Percentiles rank a stretch among this genome's conserved stretches.
Conservation (phyloP, 495 filamentous ascomycete genomes). For the Darksidea phi region DNA sequence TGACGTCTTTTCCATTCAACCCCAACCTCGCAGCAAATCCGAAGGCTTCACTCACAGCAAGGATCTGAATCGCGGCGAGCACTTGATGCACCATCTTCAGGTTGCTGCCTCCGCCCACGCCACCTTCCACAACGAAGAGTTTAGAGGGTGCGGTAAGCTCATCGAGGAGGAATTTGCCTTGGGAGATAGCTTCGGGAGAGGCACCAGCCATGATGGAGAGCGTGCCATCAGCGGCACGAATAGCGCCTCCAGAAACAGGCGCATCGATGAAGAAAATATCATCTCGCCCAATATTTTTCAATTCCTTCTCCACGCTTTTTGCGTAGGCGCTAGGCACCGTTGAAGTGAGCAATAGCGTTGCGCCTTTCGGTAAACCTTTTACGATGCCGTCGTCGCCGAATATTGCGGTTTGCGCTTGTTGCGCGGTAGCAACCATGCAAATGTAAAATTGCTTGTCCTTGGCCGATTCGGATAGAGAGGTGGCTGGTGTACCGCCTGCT, state of each 20-base stretch:
- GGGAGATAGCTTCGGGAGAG: conserved; percentile 55
- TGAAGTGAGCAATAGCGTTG: conserved; percentile 68
- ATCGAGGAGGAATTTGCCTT: conserved; percentile 59
- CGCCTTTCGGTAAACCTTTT: conserved; percentile 52
- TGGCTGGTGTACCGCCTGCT: conserved; percentile 62
- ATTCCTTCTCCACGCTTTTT: conserved; percentile 55
- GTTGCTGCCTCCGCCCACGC: conserved; percentile 75
- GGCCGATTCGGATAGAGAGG: conserved; percentile 64
- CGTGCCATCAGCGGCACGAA: conserved; percentile 70
- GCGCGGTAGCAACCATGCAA: conserved; percentile 76
- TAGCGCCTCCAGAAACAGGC: conserved; percentile 76
- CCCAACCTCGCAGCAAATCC: conserved; percentile 69
- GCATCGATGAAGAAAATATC: conserved; percentile 71
- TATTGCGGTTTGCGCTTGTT: conserved; percentile 65
- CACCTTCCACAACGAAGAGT: conserved; percentile 71
- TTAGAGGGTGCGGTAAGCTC: conserved; percentile 62
- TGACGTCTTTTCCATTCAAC: conserved; percentile 58
- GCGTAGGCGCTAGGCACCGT: conserved; percentile 71
- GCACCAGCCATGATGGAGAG: conserved; percentile 80
- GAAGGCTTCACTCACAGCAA: conserved; percentile 69
- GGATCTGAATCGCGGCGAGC: conserved; percentile 73
- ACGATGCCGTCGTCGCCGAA: conserved; percentile 62
- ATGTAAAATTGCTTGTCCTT: conserved; percentile 61
- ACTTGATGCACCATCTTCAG: conserved; percentile 89
- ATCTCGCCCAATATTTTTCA: conserved; percentile 53